Base-by-base conservation (phyloP, 2,329 filamentous ascomycete species). In the Trichocomaceae sp. region DNA sequence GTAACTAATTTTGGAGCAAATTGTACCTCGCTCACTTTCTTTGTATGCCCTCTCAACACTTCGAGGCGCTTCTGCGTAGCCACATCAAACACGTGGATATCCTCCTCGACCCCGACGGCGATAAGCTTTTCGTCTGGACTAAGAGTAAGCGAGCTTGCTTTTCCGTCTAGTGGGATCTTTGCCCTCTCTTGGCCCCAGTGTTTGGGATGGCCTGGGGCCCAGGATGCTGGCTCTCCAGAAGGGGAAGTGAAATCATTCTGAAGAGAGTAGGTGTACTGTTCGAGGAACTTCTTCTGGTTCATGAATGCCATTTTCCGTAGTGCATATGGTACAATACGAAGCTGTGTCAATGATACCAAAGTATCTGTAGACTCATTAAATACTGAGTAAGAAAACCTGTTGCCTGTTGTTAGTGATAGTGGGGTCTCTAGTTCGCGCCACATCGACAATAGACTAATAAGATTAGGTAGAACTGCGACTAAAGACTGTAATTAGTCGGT, bases 151-250 rank as follows among this genome's bases (percentile, higher is more conserved):
- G 48, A 15, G 12, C 5, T n/a, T 15, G 48, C 35, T 31, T 23
- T 51, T 26, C 48, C 48, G 7, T 44, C 19, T 6, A 51, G 48
- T 10, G 12, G 48, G 26, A 51, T 51, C 15, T 42, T 23, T 12
- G 48, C 48, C n/a, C 37, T 51, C 19, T 51, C 48, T 42, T 51
- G 48, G 13, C 48, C 48, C 48, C 31, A 51, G 33, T 51, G n/a
- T 17, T 51, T 51, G 10, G 33, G 48, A 51, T 51, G 20, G 19
- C 33, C 48, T 12, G 48, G 48, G 17, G 48, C 35, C 48, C 48
- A 51, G 35, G 33, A 5, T 8, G 48, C 48, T 12, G 48, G 48
- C 37, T 51, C 48, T 15, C 48, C 31, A 51, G 48, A 42, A 23
- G 22, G 37, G 1, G 35, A 51, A 3, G 6, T 23, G 48, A 51